Evolutionary conservation across 345 rosid species (phyloP).

Genomic region (Mercurialis annua): DNA sequence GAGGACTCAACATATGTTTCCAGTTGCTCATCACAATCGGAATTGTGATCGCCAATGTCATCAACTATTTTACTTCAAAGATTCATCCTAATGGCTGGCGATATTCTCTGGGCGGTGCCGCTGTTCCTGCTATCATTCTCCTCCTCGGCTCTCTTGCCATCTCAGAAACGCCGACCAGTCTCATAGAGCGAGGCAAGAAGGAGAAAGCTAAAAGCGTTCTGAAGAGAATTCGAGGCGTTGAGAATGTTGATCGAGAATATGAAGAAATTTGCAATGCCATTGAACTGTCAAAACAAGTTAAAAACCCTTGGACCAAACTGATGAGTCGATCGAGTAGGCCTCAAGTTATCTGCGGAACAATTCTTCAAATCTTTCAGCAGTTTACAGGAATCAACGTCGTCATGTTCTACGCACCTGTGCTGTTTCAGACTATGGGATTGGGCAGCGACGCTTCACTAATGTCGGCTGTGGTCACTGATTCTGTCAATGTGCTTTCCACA

Average conservation of each 20-base stretch:
- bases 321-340: slow-evolving; percentile 37
- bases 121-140: slow-evolving; percentile 55
- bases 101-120: slow-evolving; percentile 58
- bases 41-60: slow-evolving; percentile 46
- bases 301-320: slow-evolving; percentile 44
- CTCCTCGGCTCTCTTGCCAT: slow-evolving; percentile 49
- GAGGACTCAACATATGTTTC: slow-evolving; percentile 60
- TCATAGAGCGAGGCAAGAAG: slow-evolving; percentile 49
- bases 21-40: slow-evolving; percentile 74
- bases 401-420: slow-evolving; percentile 53
- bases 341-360: slow-evolving; percentile 43
- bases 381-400: slow-evolving; percentile 62
- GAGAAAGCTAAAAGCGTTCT: slow-evolving; percentile 33
- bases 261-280: slow-evolving; percentile 41
- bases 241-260: slow-evolving; percentile 42
- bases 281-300: slow-evolving; percentile 37
- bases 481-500: slow-evolving; percentile 25
- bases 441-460: slow-evolving; percentile 35
- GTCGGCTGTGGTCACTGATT: slow-evolving; percentile 44
- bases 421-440: slow-evolving; percentile 53
- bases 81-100: slow-evolving; percentile 53
- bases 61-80: slow-evolving; percentile 42
- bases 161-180: slow-evolving; percentile 63
- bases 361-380: slow-evolving; percentile 62
- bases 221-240: slow-evolving; percentile 50